These are phyloP conservation scores for Infundibulicybe gibba DNA, from an alignment of 768 basidiomycete genomes.

Conservation along the genomic window DNA sequence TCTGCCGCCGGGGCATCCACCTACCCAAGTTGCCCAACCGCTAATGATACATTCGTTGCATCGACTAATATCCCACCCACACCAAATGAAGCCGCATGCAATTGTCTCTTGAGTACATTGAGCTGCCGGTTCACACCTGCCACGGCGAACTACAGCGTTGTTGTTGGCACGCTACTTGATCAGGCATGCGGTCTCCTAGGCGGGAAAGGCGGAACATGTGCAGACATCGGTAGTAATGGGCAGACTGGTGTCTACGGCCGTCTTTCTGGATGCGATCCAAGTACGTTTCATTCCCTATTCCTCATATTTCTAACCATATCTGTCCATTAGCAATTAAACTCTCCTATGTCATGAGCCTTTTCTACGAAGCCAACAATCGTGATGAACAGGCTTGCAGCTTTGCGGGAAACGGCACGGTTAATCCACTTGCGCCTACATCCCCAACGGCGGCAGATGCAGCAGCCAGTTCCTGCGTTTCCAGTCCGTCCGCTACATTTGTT, in stretches of 20 bases:
- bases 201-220: constrained; percentile 55
- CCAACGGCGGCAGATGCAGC: constrained; percentile 49
- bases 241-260: constrained; percentile 71
- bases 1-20: constrained; percentile 36
- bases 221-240: constrained; percentile 71
- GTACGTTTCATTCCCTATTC: constrained; percentile 34
- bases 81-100: constrained; percentile 77
- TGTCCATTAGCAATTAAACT: constrained; percentile 60
- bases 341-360: constrained; percentile 80
- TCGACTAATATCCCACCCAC: constrained; percentile 76
- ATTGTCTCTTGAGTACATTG: constrained; percentile 65
- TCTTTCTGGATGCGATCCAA: constrained; percentile 76
- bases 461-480: constrained; percentile 65
- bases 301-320: no score
- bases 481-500: constrained; percentile 58
- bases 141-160: constrained; percentile 54
- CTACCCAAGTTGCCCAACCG: constrained; percentile 64
- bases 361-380: constrained; percentile 62
- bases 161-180: constrained; percentile 61
- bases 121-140: constrained; percentile 71
- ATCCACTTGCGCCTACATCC: constrained; percentile 46
- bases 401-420: constrained; percentile 79
- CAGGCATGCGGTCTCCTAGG: constrained; percentile 77
- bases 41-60: constrained; percentile 58
- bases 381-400: constrained; percentile 71